phyloP scores from a whole-genome alignment of 2,329 filamentous ascomycete species.

The Botrytis porri region DNA sequence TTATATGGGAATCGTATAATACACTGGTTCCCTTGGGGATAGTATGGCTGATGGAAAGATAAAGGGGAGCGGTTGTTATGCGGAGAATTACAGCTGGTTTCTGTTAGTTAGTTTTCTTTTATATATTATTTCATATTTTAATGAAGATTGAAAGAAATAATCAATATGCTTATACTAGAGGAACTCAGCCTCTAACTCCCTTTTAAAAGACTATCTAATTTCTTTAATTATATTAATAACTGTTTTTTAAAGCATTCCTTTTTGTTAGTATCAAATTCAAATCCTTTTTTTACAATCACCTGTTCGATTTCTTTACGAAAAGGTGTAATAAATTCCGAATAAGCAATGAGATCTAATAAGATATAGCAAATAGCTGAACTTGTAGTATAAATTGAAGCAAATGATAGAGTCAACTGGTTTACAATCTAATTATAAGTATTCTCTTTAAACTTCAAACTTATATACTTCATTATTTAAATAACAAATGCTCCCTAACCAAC shows the following conservation, averaged over 20 bases:
- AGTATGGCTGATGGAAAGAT: background rate
- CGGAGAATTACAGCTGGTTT: background rate
- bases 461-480: conserved; percentile 4
- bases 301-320: conserved; percentile 32
- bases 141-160: background rate
- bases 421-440: background rate
- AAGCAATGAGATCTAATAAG: conserved; percentile 51
- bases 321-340: conserved; percentile 44
- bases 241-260: conserved; percentile 35
- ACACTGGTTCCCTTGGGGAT: background rate
- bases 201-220: conserved; percentile 45
- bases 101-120: background rate
- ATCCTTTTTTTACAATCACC: conserved; percentile 37
- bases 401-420: conserved; percentile 4
- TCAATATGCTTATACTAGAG: background rate
- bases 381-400: conserved; percentile 52
- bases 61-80: background rate
- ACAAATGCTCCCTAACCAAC: background rate
- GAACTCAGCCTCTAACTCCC: conserved; percentile 42
- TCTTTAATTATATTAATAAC: conserved; percentile 32
- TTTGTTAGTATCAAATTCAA: conserved; percentile 46
- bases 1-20: background rate
- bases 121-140: too few relatives aligned
- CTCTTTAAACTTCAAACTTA: background rate
- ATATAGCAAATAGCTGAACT: conserved; percentile 46